Evolutionary conservation across 2,329 filamentous ascomycete genomes (phyloP).

Genomic region (Eurotiales sp.): DNA sequence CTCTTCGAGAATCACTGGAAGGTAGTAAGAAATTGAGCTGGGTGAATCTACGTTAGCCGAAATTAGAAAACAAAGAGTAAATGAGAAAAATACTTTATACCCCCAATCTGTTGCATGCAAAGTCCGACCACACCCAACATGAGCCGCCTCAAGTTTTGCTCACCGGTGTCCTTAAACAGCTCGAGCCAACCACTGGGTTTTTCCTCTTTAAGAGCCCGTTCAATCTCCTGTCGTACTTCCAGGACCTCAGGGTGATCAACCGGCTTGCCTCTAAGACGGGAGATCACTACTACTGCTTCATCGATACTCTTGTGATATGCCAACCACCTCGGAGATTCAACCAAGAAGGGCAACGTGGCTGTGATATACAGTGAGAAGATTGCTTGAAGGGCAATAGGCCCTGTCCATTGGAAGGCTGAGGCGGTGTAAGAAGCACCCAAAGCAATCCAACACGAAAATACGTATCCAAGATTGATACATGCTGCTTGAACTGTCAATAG

Average conservation of each 20-base stretch:
- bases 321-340: conserved; percentile 7
- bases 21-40: conserved; percentile 4
- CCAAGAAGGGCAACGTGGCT: conserved; percentile 1
- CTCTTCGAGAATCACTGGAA: conserved; percentile 2
- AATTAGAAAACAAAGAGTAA: neutral
- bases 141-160: conserved; percentile 1
- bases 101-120: conserved; percentile 5
- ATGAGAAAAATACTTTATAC: neutral
- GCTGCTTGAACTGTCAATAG: conserved; percentile 1
- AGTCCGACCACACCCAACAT: conserved; percentile 4
- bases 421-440: conserved; percentile 1
- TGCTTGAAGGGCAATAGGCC: conserved; percentile 2
- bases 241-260: neutral
- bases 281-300: neutral
- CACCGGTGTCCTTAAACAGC: neutral
- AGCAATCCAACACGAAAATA: neutral
- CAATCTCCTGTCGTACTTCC: neutral
- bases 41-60: neutral
- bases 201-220: neutral
- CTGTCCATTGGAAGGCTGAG: conserved; percentile 4
- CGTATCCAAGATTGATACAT: neutral
- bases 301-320: conserved; percentile 5
- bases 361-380: neutral
- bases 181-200: neutral
- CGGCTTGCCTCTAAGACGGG: neutral